These are phyloP conservation scores for Sonneratia caseolaris DNA, from an alignment of 345 rosid genomes.

Conservation along the genomic window DNA sequence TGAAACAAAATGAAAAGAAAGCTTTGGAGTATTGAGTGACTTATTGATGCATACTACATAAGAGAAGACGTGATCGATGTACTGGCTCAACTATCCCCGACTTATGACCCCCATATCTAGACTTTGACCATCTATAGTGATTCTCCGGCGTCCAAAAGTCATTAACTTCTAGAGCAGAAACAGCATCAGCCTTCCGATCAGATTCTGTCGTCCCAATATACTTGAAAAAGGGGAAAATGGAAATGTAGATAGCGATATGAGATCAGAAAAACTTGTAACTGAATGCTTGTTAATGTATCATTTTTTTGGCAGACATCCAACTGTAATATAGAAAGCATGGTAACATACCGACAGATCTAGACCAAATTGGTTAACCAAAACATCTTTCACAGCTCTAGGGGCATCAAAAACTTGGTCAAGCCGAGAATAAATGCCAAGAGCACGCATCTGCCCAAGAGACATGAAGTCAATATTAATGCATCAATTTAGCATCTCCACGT, in stretches of 20 bases:
- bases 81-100: slow-evolving; percentile 77
- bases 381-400: slow-evolving; percentile 80
- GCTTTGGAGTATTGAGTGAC: neutral
- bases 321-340: slow-evolving; percentile 9
- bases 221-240: slow-evolving; percentile 18
- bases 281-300: neutral
- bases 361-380: slow-evolving; percentile 62
- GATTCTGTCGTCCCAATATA: slow-evolving; percentile 78
- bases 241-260: neutral
- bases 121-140: slow-evolving; percentile 78
- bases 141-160: slow-evolving; percentile 95
- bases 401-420: slow-evolving; percentile 97
- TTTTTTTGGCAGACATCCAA: neutral
- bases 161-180: slow-evolving; percentile 43
- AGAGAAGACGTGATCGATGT: slow-evolving; percentile 55
- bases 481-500: neutral
- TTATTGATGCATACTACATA: slow-evolving; percentile 36
- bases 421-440: slow-evolving; percentile 68
- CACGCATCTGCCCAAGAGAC: slow-evolving; percentile 39
- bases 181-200: slow-evolving; percentile 77
- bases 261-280: neutral
- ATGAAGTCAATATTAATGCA: neutral
- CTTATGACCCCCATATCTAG: slow-evolving; percentile 75
- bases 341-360: slow-evolving; percentile 63
- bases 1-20: slow-evolving; percentile 4